These are phyloP conservation scores for Spinellus fusiger DNA, from an alignment of 192 early-diverging fungal genomes.

Conservation along the genomic window DNA sequence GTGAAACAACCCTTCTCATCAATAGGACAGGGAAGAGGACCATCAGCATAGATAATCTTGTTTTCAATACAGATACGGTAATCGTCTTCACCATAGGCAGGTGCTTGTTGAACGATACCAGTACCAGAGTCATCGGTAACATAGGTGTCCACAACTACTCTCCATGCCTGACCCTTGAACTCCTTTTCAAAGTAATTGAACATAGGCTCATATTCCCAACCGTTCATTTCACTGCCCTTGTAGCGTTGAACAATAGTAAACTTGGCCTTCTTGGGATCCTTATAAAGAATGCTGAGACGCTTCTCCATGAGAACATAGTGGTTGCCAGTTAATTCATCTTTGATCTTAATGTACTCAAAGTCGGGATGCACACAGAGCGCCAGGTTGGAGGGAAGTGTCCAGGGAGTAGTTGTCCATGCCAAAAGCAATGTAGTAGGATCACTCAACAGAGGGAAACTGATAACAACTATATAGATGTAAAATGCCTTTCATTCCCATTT, in stretches of 20 bases:
- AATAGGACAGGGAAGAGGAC: constrained; percentile 85
- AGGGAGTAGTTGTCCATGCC: constrained; percentile 99
- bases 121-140: constrained; percentile 93
- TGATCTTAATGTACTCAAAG: constrained; percentile 95
- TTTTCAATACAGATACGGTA: constrained; percentile 85
- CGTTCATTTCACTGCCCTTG: constrained; percentile 74
- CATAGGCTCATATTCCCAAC: constrained; percentile 85
- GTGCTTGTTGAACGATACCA: constrained; percentile 96
- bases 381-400: constrained; percentile 95
- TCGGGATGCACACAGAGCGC: constrained; percentile 90
- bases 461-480: constrained; percentile 53
- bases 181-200: constrained; percentile 76
- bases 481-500: not conserved
- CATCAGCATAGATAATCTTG: constrained; percentile 76
- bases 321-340: constrained; percentile 73
- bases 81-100: constrained; percentile 99
- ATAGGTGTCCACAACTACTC: constrained; percentile 83
- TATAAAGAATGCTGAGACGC: constrained; percentile 85
- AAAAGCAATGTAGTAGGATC: constrained; percentile 78
- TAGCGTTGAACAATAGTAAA: constrained; percentile 75
- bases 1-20: constrained; percentile 83
- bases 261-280: constrained; percentile 92
- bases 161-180: constrained; percentile 77
- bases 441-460: constrained; percentile 85
- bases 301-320: constrained; percentile 83